These are phyloP conservation scores for Globisporangium cederbergense DNA, from an alignment of 352 stramenopile species.

Conservation along the genomic window DNA sequence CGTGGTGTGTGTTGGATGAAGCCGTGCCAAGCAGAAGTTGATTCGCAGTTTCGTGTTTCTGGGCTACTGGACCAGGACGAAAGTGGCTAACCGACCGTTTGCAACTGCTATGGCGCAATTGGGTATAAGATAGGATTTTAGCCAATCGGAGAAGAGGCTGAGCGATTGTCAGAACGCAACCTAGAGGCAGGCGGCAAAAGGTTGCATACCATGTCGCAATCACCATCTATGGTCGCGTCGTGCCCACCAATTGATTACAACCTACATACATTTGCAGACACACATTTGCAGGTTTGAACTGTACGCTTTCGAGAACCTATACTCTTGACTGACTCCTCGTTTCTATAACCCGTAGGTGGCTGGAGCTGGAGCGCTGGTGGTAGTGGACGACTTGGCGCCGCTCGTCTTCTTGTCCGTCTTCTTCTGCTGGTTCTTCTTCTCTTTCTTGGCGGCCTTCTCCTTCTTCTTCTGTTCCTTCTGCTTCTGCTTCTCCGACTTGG, in stretches of 20 bases:
- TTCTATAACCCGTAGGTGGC: neutral
- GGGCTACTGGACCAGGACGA: neutral
- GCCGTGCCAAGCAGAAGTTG: neutral
- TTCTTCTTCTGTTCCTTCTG: constrained; percentile 7
- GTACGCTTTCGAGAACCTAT: too few species aligned
- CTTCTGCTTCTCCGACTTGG: neutral
- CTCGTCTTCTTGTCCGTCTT: constrained; percentile 1
- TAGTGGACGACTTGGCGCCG: neutral
- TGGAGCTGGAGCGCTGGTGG: neutral
- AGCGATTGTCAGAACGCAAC: too few species aligned
- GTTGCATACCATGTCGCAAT: too few species aligned
- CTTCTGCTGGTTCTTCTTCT: constrained; percentile 3
- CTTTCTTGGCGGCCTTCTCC: constrained; percentile 5
- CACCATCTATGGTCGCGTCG: too few species aligned
- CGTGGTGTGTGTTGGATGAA: neutral
- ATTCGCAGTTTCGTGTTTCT: neutral
- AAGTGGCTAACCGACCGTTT: too few species aligned
- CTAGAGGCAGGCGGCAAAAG: too few species aligned
- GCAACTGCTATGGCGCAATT: too few species aligned
- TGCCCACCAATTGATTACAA: too few species aligned
- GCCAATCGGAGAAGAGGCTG: too few species aligned
- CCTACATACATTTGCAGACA: too few species aligned
- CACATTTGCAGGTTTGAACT: too few species aligned
- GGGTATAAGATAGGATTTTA: too few species aligned
- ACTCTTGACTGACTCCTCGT: neutral